Percentiles rank a stretch among this genome's conserved stretches.
These are phyloP conservation scores for Xerocomellus intermedius DNA, from an alignment of 768 basidiomycete genomes.

Conservation along the genomic window DNA sequence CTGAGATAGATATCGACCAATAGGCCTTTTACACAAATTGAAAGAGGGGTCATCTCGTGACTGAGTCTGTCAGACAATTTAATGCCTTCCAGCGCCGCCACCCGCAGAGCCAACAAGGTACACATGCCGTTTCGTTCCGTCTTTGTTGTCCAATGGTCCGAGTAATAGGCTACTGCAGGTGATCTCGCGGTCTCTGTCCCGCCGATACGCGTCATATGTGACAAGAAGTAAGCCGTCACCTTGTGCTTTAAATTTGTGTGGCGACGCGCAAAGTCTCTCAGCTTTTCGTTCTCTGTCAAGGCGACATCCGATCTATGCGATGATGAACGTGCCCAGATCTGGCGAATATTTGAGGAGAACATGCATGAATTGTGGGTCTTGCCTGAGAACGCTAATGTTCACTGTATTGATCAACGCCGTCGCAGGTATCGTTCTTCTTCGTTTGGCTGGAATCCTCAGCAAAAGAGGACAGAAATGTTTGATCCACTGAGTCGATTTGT, in stretches of 20 bases:
- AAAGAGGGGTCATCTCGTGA: too few relatives aligned
- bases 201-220: conserved; percentile 3
- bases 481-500: conserved; percentile 59
- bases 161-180: conserved; percentile 20
- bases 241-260: background rate
- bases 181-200: conserved; percentile 21
- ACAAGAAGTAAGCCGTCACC: conserved; percentile 15
- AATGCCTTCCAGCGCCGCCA: conserved; percentile 17
- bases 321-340: conserved; percentile 44
- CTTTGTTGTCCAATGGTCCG: background rate
- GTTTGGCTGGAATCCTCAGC: conserved; percentile 61
- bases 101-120: conserved; percentile 37
- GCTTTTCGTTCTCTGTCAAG: conserved; percentile 25
- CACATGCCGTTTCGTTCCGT: background rate
- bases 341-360: conserved; percentile 52
- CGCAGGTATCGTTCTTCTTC: conserved; percentile 57
- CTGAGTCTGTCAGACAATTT: too few relatives aligned
- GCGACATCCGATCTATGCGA: conserved; percentile 35
- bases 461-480: conserved; percentile 63
- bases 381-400: background rate
- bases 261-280: background rate
- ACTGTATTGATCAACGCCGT: background rate
- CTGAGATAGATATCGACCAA: too few relatives aligned
- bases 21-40: too few relatives aligned
- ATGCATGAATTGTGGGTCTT: conserved; percentile 46